phyloP scores from a whole-genome alignment of 1,284 basidiomycete species.

The Trametes pubescens region DNA sequence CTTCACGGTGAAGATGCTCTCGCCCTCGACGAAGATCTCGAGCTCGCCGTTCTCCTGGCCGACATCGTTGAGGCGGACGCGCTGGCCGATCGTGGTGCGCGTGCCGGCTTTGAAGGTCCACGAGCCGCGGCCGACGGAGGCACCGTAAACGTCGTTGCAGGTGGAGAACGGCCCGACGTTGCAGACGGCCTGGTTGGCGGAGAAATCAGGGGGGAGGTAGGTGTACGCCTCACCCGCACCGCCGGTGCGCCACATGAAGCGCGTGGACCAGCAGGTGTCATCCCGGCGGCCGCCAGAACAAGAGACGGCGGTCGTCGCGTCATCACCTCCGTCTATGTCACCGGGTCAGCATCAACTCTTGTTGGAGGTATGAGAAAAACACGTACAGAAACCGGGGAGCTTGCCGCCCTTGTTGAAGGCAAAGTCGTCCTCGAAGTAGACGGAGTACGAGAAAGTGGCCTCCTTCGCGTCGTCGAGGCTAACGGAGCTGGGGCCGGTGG shows the following conservation, averaged over 20 bases:
- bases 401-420: conserved; percentile 47
- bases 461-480: conserved; percentile 55
- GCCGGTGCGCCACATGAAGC: conserved; percentile 62
- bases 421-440: conserved; percentile 66
- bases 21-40: conserved; percentile 65
- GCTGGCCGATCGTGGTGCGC: conserved; percentile 71
- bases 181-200: conserved; percentile 64
- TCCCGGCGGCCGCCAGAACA: conserved; percentile 64
- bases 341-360: neutral
- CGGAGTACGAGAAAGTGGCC: conserved; percentile 63
- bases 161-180: conserved; percentile 57
- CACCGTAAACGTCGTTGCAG: conserved; percentile 70
- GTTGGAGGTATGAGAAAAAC: neutral
- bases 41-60: conserved; percentile 63
- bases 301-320: conserved; percentile 47
- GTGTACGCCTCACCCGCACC: conserved; percentile 69
- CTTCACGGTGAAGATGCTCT: conserved; percentile 60
- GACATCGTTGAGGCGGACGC: conserved; percentile 69
- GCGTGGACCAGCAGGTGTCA: conserved; percentile 58
- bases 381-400: conserved; percentile 45
- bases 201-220: conserved; percentile 66
- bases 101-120: conserved; percentile 67
- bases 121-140: conserved; percentile 71
- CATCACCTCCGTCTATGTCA: conserved; percentile 59
- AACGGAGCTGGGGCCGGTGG: conserved; percentile 51